phyloP scores from a whole-genome alignment of 257 asterid genomes.

The Solanum lycopersicoides region DNA sequence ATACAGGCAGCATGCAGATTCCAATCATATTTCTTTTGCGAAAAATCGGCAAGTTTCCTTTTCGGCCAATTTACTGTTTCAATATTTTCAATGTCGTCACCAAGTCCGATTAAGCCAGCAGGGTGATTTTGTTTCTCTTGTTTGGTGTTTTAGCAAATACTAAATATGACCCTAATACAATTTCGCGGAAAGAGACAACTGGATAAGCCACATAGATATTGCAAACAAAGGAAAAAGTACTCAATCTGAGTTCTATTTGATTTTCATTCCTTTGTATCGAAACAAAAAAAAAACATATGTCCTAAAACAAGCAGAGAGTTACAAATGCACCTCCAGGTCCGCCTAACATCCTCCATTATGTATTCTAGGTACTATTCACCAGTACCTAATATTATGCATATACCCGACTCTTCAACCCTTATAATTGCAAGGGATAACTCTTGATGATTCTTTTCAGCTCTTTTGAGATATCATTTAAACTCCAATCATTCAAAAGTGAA shows the following conservation, averaged over 20 bases:
- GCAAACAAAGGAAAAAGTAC: background rate
- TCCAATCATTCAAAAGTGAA: constrained; percentile 16
- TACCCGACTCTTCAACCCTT: constrained; percentile 94
- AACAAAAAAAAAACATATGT: background rate
- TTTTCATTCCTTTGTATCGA: background rate
- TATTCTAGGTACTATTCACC: constrained; percentile 90
- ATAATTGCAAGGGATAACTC: constrained; percentile 96
- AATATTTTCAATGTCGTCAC: constrained; percentile 85
- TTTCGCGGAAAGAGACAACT: no score
- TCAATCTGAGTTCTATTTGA: background rate
- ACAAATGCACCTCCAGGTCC: constrained; percentile 72
- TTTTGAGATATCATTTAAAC: constrained; percentile 36
- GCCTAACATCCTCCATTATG: constrained; percentile 93
- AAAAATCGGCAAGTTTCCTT: constrained; percentile 79
- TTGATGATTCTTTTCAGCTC: constrained; percentile 92
- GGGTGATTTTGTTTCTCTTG: no score
- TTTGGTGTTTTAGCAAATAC: no score
- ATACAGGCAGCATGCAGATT: constrained; percentile 71
- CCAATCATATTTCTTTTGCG: constrained; percentile 90
- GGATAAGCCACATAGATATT: no score
- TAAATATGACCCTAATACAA: no score
- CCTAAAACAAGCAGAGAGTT: background rate
- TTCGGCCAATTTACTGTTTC: constrained; percentile 78
- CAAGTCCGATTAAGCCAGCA: constrained; percentile 92
- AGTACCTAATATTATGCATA: constrained; percentile 88